Evolutionary conservation across 2,329 filamentous ascomycete species (phyloP).

Genomic region (Microsporum canis): DNA sequence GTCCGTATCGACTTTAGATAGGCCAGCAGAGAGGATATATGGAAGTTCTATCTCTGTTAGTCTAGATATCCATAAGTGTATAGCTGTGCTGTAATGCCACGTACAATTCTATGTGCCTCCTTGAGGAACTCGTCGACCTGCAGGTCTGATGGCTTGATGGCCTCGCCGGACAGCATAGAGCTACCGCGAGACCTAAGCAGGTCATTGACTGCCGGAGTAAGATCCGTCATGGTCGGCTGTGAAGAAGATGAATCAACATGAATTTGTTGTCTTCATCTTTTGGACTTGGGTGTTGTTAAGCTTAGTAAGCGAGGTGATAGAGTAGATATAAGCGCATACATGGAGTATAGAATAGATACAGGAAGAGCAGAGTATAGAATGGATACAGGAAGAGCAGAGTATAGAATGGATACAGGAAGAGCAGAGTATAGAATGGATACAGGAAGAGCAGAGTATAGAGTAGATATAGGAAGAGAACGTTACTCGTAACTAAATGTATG

Average conservation of each 20-base stretch:
- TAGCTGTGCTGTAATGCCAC: constrained; percentile 21
- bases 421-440: not conserved
- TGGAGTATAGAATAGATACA: not conserved
- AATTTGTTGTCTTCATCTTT: not conserved
- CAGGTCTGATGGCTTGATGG: constrained; percentile 16
- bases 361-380: not conserved
- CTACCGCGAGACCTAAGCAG: constrained; percentile 26
- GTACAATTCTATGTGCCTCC: constrained; percentile 85
- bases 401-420: not conserved
- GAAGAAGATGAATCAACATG: too few species aligned
- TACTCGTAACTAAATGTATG: not conserved
- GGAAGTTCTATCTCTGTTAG: constrained; percentile 55
- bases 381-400: not conserved
- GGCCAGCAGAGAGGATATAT: constrained; percentile 66
- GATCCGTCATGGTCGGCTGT: constrained; percentile 29
- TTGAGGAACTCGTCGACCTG: constrained; percentile 75
- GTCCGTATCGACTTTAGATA: constrained; percentile 77
- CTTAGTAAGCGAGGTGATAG: not conserved
- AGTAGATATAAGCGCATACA: not conserved
- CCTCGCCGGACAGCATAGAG: constrained; percentile 27
- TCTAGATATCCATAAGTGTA: not conserved
- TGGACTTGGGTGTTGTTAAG: not conserved
- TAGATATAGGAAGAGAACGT: not conserved
- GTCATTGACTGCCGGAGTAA: constrained; percentile 28
- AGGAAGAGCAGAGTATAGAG: not conserved